phyloP scores from a whole-genome alignment of 2,329 filamentous ascomycete species.

The Pezicula rhizophila region DNA sequence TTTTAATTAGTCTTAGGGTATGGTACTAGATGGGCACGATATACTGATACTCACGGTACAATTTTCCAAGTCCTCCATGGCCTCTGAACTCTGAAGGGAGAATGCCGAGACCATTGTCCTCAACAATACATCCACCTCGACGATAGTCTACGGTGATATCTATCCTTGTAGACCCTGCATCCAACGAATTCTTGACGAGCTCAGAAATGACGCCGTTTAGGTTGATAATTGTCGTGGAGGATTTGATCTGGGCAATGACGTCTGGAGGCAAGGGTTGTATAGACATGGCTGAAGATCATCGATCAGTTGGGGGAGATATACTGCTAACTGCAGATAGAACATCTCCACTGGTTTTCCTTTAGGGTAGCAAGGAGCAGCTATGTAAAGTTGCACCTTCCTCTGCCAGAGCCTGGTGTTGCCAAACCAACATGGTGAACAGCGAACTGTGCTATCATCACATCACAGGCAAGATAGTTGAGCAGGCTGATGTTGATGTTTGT shows the following conservation, averaged over 20 bases:
- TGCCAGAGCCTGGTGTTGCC: neutral
- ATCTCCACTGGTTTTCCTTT: neutral
- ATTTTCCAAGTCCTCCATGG: constrained; percentile 64
- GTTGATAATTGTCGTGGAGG: constrained; percentile 72
- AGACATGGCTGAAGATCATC: constrained; percentile 31
- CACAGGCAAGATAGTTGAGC: no score
- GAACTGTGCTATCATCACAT: neutral
- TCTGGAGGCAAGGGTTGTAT: constrained; percentile 66
- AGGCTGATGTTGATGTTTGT: no score
- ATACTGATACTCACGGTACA: constrained; percentile 53
- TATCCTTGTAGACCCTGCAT: constrained; percentile 66
- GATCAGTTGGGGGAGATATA: neutral
- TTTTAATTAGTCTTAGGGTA: constrained; percentile 13
- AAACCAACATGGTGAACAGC: neutral
- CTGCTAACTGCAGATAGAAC: neutral
- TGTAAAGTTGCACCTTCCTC: neutral
- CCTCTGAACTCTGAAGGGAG: constrained; percentile 63
- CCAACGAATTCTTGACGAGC: constrained; percentile 77
- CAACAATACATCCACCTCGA: constrained; percentile 70
- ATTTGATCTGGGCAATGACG: constrained; percentile 74
- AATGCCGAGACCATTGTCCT: constrained; percentile 83
- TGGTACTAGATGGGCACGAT: neutral
- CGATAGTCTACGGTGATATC: constrained; percentile 67
- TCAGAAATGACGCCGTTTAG: constrained; percentile 66
- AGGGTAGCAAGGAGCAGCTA: neutral